A percentile compares a stretch with the other conserved stretches of the same genome.
phyloP scores from a whole-genome alignment of 2,329 filamentous ascomycete species.

The Catunica adiposa region DNA sequence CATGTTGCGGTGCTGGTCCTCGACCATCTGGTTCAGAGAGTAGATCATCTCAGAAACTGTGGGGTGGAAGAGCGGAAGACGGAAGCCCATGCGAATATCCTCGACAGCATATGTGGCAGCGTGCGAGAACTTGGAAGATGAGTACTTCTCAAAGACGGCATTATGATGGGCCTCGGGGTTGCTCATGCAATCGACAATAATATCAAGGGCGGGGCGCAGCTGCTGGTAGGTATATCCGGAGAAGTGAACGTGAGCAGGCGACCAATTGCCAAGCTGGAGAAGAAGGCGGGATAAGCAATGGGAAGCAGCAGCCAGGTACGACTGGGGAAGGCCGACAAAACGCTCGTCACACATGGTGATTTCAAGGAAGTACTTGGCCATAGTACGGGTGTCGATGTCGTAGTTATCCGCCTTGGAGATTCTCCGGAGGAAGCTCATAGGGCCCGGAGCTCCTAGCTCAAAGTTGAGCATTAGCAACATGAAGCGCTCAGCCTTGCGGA shows the following conservation, averaged over 20 bases:
- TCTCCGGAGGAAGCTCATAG: slow-evolving; percentile 91
- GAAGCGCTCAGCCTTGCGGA: slow-evolving; percentile 91
- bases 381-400: slow-evolving; percentile 80
- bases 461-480: slow-evolving; percentile 96
- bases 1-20: not conserved
- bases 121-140: slow-evolving; percentile 71
- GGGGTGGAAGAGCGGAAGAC: slow-evolving; percentile 23
- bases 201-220: slow-evolving; percentile 56
- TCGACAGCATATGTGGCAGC: slow-evolving; percentile 65
- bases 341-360: slow-evolving; percentile 96
- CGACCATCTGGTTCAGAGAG: slow-evolving; percentile 4
- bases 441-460: slow-evolving; percentile 93
- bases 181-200: slow-evolving; percentile 78
- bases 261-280: slow-evolving; percentile 83
- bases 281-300: slow-evolving; percentile 84
- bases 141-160: slow-evolving; percentile 85
- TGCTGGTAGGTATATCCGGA: slow-evolving; percentile 84
- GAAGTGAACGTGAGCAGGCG: slow-evolving; percentile 72
- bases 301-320: slow-evolving; percentile 77
- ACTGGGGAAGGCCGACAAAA: slow-evolving; percentile 80
- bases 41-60: slow-evolving; percentile 11
- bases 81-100: slow-evolving; percentile 48
- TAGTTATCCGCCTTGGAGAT: slow-evolving; percentile 99
- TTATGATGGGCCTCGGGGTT: slow-evolving; percentile 64
- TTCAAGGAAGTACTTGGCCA: slow-evolving; percentile 96